phyloP scores from a whole-genome alignment of 2,329 filamentous ascomycete genomes.

The Dryadomyces quercivorus region DNA sequence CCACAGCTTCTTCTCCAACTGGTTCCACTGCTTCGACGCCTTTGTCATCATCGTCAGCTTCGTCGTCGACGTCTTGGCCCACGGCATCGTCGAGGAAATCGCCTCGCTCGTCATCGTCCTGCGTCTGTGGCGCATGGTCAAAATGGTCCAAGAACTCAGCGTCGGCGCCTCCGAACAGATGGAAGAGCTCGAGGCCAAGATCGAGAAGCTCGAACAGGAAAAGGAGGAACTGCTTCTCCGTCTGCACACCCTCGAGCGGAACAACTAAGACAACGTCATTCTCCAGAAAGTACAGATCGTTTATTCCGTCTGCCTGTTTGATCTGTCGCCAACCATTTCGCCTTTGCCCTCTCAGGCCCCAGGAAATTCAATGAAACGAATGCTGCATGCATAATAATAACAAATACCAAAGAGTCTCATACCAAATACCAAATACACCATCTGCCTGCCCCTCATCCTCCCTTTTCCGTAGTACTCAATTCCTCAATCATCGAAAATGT shows the following conservation, averaged over 20 bases:
- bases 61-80: constrained; percentile 46
- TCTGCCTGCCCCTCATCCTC: not conserved
- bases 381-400: not conserved
- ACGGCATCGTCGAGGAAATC: constrained; percentile 49
- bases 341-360: no score
- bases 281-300: not conserved
- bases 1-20: constrained; percentile 40
- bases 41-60: constrained; percentile 50
- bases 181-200: constrained; percentile 39
- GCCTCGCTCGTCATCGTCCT: constrained; percentile 55
- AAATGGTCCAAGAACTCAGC: constrained; percentile 57
- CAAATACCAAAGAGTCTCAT: no score
- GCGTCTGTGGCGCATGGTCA: constrained; percentile 56
- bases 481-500: constrained; percentile 36
- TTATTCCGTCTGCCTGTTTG: not conserved
- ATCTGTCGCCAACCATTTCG: no score
- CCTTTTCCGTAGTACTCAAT: not conserved
- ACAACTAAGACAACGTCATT: no score
- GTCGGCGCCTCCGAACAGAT: constrained; percentile 51
- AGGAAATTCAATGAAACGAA: not conserved
- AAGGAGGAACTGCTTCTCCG: constrained; percentile 23
- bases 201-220: constrained; percentile 39
- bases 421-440: no score
- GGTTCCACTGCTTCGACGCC: constrained; percentile 54
- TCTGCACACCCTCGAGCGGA: constrained; percentile 3